Evolutionary conservation across 2,329 filamentous ascomycete species (phyloP).

Genomic region (Byssothecium circinans): DNA sequence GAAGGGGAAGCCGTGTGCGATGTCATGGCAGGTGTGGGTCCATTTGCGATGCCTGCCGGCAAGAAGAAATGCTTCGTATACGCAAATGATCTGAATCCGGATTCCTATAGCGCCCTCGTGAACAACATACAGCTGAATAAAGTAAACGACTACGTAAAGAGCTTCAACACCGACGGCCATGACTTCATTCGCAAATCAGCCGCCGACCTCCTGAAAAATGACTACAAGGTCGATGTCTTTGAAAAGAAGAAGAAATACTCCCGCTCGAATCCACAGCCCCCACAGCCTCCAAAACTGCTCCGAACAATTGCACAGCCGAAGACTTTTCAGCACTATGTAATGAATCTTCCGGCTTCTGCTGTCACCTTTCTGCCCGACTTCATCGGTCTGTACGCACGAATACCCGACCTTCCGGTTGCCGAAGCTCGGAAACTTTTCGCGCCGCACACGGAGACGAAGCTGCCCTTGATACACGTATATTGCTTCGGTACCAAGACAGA

Average conservation of each 20-base stretch:
- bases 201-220: constrained; percentile 56
- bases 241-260: constrained; percentile 33
- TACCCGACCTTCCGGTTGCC: constrained; percentile 24
- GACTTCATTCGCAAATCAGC: constrained; percentile 75
- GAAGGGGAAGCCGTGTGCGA: constrained; percentile 90
- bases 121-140: constrained; percentile 78
- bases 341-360: constrained; percentile 93
- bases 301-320: constrained; percentile 60
- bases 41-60: constrained; percentile 89
- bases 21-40: constrained; percentile 95
- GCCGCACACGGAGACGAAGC: constrained; percentile 53
- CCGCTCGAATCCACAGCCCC: constrained; percentile 21
- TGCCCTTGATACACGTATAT: constrained; percentile 91
- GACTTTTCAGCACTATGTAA: constrained; percentile 89
- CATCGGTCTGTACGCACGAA: constrained; percentile 76
- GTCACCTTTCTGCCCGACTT: constrained; percentile 79
- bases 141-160: constrained; percentile 68
- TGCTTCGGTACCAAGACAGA: constrained; percentile 86
- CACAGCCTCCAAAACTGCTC: constrained; percentile 34
- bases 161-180: constrained; percentile 81
- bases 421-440: constrained; percentile 36
- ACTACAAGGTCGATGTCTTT: constrained; percentile 53
- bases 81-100: constrained; percentile 96
- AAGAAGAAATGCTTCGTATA: constrained; percentile 90
- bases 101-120: constrained; percentile 73